These are phyloP conservation scores for Nevesoporus exiguus DNA, from an alignment of 768 basidiomycete species.

Conservation along the genomic window DNA sequence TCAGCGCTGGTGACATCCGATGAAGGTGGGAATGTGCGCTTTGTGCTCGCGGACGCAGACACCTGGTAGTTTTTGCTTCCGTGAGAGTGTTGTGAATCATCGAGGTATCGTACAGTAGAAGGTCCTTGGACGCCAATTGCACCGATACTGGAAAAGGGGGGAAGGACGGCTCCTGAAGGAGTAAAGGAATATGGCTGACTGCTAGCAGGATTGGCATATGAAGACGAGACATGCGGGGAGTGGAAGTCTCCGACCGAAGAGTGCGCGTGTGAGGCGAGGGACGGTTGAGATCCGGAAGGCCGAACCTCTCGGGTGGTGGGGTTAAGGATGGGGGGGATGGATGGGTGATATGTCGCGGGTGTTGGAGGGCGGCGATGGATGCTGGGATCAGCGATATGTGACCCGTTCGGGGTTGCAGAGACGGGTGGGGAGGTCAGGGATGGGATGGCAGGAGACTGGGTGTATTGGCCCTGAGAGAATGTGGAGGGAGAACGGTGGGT, in stretches of 20 bases:
- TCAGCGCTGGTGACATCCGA: constrained; percentile 75
- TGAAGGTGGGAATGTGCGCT: constrained; percentile 57
- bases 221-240: constrained; percentile 39
- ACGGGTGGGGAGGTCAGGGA: constrained; percentile 51
- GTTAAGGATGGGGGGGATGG: constrained; percentile 31
- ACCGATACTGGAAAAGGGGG: constrained; percentile 70
- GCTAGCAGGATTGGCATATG: constrained; percentile 39
- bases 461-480: constrained; percentile 46
- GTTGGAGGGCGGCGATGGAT: constrained; percentile 30
- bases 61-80: constrained; percentile 31
- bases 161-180: constrained; percentile 53
- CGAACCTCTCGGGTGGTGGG: neutral
- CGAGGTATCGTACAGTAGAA: constrained; percentile 55
- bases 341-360: constrained; percentile 28
- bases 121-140: constrained; percentile 50
- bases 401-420: constrained; percentile 39
- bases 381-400: constrained; percentile 22
- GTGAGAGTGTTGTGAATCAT: constrained; percentile 35
- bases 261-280: constrained; percentile 26
- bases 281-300: constrained; percentile 5
- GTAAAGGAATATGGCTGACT: constrained; percentile 32
- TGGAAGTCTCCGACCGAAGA: constrained; percentile 41
- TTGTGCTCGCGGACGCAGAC: constrained; percentile 40
- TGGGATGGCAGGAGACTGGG: constrained; percentile 65
- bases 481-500: constrained; percentile 62